These are phyloP conservation scores for Cystobasidiaceae sp. DNA, from an alignment of 1,284 basidiomycete species.

Conservation along the genomic window DNA sequence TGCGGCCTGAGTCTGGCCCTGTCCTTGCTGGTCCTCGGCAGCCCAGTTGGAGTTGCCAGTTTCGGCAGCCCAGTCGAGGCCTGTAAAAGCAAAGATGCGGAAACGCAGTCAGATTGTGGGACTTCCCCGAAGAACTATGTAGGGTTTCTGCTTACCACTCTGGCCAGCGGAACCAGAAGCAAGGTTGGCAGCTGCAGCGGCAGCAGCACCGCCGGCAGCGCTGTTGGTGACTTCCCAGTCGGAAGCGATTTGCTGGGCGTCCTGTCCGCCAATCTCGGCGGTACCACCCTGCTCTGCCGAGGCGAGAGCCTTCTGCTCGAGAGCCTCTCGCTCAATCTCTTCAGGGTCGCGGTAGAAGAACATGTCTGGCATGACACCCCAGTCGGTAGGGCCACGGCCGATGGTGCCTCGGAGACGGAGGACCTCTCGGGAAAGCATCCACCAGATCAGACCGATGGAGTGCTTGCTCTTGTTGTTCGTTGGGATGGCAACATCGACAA, in stretches of 20 bases:
- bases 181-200: constrained; percentile 65
- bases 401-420: constrained; percentile 90
- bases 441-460: constrained; percentile 97
- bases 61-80: constrained; percentile 71
- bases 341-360: constrained; percentile 89
- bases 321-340: constrained; percentile 94
- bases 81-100: too few relatives aligned
- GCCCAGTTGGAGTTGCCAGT: constrained; percentile 28
- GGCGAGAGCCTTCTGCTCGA: constrained; percentile 77
- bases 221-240: constrained; percentile 66
- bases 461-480: constrained; percentile 99
- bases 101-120: constrained; percentile 41
- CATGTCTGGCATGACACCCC: constrained; percentile 98
- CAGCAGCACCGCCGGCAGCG: constrained; percentile 54
- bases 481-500: constrained; percentile 97
- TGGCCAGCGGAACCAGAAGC: constrained; percentile 57
- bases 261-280: constrained; percentile 49
- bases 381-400: constrained; percentile 80
- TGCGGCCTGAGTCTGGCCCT: not conserved
- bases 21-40: constrained; percentile 17
- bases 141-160: too few relatives aligned
- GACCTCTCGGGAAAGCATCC: constrained; percentile 95
- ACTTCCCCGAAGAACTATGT: not conserved
- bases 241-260: constrained; percentile 50
- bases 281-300: constrained; percentile 55